Percentiles rank a stretch among this genome's conserved stretches.
These are phyloP conservation scores for Schoenoplectus tabernaemontani DNA, from an alignment of 202 grass and related monocot species.

Conservation along the genomic window DNA sequence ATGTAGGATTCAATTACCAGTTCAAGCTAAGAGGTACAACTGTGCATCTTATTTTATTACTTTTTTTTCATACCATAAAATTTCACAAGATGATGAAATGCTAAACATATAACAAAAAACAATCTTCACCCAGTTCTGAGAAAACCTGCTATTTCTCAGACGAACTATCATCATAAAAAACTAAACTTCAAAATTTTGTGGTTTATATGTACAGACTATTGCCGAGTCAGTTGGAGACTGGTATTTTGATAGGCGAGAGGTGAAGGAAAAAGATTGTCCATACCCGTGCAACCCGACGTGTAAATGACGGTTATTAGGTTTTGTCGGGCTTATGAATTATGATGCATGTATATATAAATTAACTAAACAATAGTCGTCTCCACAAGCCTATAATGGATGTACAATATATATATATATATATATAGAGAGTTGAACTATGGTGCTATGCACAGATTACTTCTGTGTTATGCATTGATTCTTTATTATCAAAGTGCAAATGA, in stretches of 20 bases:
- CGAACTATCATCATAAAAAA: neutral
- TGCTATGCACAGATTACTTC: too few species aligned
- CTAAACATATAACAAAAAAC: neutral
- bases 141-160: neutral
- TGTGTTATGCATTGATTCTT: too few species aligned
- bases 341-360: neutral
- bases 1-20: neutral
- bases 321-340: neutral
- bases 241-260: constrained; percentile 51
- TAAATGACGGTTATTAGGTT: too few species aligned
- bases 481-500: too few species aligned
- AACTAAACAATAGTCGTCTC: neutral
- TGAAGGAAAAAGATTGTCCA: constrained; percentile 66
- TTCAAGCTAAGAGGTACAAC: neutral
- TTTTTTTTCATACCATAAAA: neutral
- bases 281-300: constrained; percentile 73
- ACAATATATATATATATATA: neutral
- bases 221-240: constrained; percentile 71
- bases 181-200: neutral
- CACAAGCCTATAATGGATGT: neutral
- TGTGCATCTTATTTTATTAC: too few species aligned
- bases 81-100: neutral
- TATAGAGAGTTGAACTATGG: too few species aligned
- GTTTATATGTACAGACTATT: constrained; percentile 34
- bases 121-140: neutral